Evolutionary conservation across 805 yeast genomes (phyloP).

Genomic region (Candida manassasensis): DNA sequence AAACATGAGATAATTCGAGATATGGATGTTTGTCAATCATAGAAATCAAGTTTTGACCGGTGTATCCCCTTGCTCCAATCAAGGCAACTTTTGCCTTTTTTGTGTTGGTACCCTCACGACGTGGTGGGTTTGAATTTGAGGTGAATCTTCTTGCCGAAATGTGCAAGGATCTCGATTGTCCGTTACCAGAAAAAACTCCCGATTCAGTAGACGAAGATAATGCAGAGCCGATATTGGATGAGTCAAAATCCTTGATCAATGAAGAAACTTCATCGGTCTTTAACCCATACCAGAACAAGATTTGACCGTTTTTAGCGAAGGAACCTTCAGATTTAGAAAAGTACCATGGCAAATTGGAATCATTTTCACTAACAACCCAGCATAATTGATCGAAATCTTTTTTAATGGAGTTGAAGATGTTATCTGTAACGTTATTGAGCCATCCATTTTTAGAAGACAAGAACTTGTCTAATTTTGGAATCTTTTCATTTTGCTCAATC

Average conservation of each 20-base stretch:
- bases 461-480: conserved; percentile 79
- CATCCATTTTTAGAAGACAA: conserved; percentile 87
- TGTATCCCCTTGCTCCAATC: conserved; percentile 97
- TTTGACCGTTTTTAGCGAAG: conserved; percentile 80
- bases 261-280: conserved; percentile 58
- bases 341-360: conserved; percentile 86
- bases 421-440: conserved; percentile 96
- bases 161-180: conserved; percentile 51
- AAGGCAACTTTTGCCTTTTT: conserved; percentile 74
- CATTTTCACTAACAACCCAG: conserved; percentile 90
- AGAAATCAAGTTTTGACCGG: conserved; percentile 89
- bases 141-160: conserved; percentile 30
- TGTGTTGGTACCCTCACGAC: conserved; percentile 57
- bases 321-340: conserved; percentile 94
- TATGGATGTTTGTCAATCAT: conserved; percentile 84
- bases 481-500: conserved; percentile 38
- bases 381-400: conserved; percentile 70
- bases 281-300: conserved; percentile 93
- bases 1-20: conserved; percentile 85
- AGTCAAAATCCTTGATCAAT: conserved; percentile 51
- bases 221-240: conserved; percentile 28
- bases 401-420: conserved; percentile 77
- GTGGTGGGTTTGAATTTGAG: conserved; percentile 70
- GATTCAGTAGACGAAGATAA: conserved; percentile 37
- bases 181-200: conserved; percentile 44